These are phyloP conservation scores for Chaetomidium leptoderma DNA, from an alignment of 495 filamentous ascomycete genomes.

Conservation along the genomic window DNA sequence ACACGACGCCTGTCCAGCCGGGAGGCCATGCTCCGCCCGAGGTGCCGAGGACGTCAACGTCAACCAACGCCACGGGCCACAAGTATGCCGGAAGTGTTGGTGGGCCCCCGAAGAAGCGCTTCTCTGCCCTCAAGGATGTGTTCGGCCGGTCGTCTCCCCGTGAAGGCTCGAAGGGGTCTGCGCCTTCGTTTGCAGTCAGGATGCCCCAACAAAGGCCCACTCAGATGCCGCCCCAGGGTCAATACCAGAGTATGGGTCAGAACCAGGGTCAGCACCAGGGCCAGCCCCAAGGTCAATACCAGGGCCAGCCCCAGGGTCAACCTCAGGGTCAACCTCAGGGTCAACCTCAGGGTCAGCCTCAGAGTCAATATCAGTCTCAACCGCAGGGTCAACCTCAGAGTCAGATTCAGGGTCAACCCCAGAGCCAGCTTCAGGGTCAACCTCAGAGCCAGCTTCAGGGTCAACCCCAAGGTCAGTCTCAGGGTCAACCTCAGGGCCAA, in stretches of 20 bases:
- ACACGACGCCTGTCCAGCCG: constrained; percentile 3
- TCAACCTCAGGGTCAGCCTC: constrained; percentile 15
- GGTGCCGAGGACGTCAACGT: constrained; percentile 21
- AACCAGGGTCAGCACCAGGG: constrained; percentile 14
- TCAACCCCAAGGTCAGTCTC: constrained; percentile 2
- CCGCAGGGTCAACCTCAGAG: constrained; percentile 6
- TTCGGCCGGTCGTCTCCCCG: constrained; percentile 18
- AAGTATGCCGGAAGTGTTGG: constrained; percentile 16
- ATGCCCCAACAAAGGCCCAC: constrained; percentile 1
- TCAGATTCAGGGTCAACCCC: constrained; percentile 1
- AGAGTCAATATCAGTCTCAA: constrained; percentile 1
- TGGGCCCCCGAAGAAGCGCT: constrained; percentile 31
- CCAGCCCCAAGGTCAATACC: constrained; percentile 1
- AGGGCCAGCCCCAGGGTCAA: constrained; percentile 7
- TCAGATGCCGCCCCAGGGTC: constrained; percentile 10
- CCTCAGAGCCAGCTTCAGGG: not conserved
- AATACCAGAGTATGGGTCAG: constrained; percentile 16
- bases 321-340: constrained; percentile 7
- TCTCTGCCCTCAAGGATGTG: constrained; percentile 31
- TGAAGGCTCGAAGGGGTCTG: constrained; percentile 4
- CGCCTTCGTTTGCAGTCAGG: constrained; percentile 9
- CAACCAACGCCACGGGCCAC: constrained; percentile 15
- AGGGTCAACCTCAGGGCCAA: not conserved
- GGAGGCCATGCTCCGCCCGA: constrained; percentile 8
- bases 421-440: not conserved